Base-by-base conservation (phyloP, 2,329 filamentous ascomycete genomes). In the Ophiostoma triangulosporum region DNA sequence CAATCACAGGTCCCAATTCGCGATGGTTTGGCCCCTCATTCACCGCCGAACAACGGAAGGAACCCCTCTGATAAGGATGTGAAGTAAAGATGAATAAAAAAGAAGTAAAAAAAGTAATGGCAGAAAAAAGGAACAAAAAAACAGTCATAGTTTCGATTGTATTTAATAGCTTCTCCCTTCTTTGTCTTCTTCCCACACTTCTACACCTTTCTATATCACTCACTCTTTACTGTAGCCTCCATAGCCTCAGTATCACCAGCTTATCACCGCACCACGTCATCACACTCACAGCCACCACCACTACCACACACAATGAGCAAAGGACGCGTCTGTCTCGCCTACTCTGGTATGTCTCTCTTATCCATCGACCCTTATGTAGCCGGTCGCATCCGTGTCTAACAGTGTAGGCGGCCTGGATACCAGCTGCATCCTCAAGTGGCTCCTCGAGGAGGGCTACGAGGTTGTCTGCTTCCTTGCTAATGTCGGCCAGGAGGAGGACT, bases 401-500 rank as follows among this genome's bases (percentile, higher is more conserved):
- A 38, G 22, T 49, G n/a, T 40, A 59, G 58, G 56, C 54, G 59
- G 59, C 40, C 59, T 60, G 20, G 59, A 60, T 48, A 60, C 59
- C 32, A 58, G 55, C 57, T 57, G 55, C 50, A 60, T 61, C 54
- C 56, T 60, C 62, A 56, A 57, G 33, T 61, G 58, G 57, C 56
- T 61, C 15, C 58, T 60, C 11, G 74, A 78, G 63, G 66, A 78
- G 64, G 74, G 70, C 55, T 80, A 80, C 63, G 75, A 77, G 62
- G 82, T 85, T 59, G 76, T 86, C 61, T 71, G 68, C 65, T 75
- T 72, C 65, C 73, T 85, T 66, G 84, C 83, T 70, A 75, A 88
- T 69, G 79, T 87, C 61, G 85, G 85, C 55, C 84, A 88, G 70
- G 79, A 83, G 63, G 85, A 89, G 70, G 83, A 88, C 69, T 89